Evolutionary conservation across 2,329 filamentous ascomycete species (phyloP).

Genomic region (Xylariaceae sp.): DNA sequence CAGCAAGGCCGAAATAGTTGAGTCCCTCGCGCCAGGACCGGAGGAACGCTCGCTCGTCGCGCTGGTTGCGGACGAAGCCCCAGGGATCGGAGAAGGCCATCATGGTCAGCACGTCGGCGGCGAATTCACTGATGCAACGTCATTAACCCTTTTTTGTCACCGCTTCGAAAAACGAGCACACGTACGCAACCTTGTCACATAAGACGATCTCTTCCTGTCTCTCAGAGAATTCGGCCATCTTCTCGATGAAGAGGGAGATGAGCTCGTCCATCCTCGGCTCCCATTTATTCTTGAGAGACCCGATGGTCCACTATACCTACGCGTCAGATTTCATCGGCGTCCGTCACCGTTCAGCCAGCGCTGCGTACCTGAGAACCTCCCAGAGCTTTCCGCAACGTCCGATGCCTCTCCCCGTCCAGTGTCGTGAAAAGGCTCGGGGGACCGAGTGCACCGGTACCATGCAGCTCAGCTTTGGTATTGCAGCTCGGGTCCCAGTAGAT

Average conservation of each 20-base stretch:
- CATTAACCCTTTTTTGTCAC: no score
- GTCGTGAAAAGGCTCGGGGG: slow-evolving; percentile 29
- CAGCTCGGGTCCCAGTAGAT: slow-evolving; percentile 35
- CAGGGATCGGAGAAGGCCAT: slow-evolving; percentile 33
- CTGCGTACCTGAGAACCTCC: slow-evolving; percentile 16
- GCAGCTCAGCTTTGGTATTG: slow-evolving; percentile 31
- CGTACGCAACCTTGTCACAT: slow-evolving; percentile 30
- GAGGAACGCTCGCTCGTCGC: slow-evolving; percentile 33
- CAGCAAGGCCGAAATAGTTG: slow-evolving; percentile 32
- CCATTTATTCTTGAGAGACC: slow-evolving; percentile 34
- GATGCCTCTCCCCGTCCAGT: slow-evolving; percentile 29
- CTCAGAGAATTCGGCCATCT: slow-evolving; percentile 25
- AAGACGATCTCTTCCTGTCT: slow-evolving; percentile 24
- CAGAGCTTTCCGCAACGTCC: slow-evolving; percentile 31
- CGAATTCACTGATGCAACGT: slow-evolving; percentile 26
- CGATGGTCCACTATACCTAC: slow-evolving; percentile 28
- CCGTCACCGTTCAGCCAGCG: not conserved
- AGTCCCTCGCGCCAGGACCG: slow-evolving; percentile 32
- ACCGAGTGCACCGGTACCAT: slow-evolving; percentile 31
- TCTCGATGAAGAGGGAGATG: slow-evolving; percentile 28
- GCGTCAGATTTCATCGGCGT: not conserved
- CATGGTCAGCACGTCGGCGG: slow-evolving; percentile 37
- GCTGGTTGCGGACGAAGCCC: slow-evolving; percentile 33
- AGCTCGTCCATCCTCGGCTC: slow-evolving; percentile 32
- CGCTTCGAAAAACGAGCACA: not conserved